These are phyloP conservation scores for Cercospora brassicicola DNA, from an alignment of 2,329 filamentous ascomycete species.

Conservation along the genomic window DNA sequence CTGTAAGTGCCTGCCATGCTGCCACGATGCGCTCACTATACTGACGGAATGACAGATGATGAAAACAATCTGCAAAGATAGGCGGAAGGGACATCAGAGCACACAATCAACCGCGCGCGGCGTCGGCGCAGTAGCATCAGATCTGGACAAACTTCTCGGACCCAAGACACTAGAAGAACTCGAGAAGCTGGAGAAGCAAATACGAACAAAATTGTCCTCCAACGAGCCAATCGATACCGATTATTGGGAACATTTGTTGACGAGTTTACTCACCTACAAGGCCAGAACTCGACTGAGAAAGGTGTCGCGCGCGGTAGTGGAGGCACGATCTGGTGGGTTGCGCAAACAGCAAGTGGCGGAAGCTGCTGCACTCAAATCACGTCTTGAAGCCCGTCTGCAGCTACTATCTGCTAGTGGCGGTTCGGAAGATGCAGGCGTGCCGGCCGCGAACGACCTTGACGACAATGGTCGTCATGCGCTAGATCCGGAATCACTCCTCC, in stretches of 20 bases:
- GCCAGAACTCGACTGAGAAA: slow-evolving; percentile 79
- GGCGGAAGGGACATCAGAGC: slow-evolving; percentile 64
- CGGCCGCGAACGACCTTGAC: neutral
- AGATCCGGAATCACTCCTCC: slow-evolving; percentile 67
- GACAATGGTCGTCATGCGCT: slow-evolving; percentile 38
- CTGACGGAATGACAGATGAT: slow-evolving; percentile 60
- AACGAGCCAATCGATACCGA: slow-evolving; percentile 93
- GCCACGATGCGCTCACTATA: slow-evolving; percentile 14
- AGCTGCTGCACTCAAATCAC: slow-evolving; percentile 57
- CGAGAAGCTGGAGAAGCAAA: slow-evolving; percentile 82
- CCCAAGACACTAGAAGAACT: slow-evolving; percentile 86
- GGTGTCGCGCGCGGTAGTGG: slow-evolving; percentile 73
- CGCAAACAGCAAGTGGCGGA: slow-evolving; percentile 67
- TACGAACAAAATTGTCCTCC: slow-evolving; percentile 79
- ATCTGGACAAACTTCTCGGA: slow-evolving; percentile 82
- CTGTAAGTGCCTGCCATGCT: slow-evolving; percentile 45
- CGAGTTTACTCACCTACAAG: slow-evolving; percentile 84
- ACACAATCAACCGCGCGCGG: slow-evolving; percentile 64
- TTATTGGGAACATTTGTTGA: slow-evolving; percentile 93
- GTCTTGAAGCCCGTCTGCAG: slow-evolving; percentile 47
- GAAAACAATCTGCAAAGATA: slow-evolving; percentile 77
- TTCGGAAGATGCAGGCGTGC: neutral
- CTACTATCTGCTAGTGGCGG: slow-evolving; percentile 2
- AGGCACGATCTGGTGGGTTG: slow-evolving; percentile 66
- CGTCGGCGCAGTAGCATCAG: slow-evolving; percentile 76